Base-by-base conservation (phyloP, 164 flowering plant species). In the Magnolia changhungtana region DNA sequence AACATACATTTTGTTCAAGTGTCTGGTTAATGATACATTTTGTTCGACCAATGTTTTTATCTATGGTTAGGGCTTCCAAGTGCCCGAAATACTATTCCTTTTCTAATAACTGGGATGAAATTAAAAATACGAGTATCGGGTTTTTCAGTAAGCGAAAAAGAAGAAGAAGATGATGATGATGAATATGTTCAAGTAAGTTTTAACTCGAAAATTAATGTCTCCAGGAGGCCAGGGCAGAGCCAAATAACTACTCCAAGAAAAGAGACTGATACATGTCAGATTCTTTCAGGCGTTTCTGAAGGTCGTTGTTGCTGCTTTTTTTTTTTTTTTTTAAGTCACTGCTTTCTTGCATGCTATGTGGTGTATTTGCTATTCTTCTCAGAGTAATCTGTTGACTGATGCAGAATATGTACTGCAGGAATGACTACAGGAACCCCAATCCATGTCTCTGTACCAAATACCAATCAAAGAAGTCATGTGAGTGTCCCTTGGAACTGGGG, bases 221-320 rank as follows among this genome's bases (percentile, higher is more conserved):
- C 11, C 87, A 96, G 99, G 97, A 89, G 97, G 83, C 99, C 99
- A 66, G 99, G 99, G 76, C 99, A 96, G 85, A 96, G 99, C 82
- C 87, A 98, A 78, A 94, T 96, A 79, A 96, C 97, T 67, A 92
- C 99, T 18, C 97, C 98, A 19, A 94, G 99, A 74, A 94, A 94
- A 75, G 99, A 96, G 87, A 96, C 98, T 68, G 99, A 96, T 82
- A 91, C 98, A 23, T 94, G 98, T 83, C 74, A 31, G 71, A 94
- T 96, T 76, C 79, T 76, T 80, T 96, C 99, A 7, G 99, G 99
- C 68, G 78, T 91, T 78, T 84, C 90, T 80, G 96, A 94, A 80
- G 99, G 99, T 94, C 68, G 79, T 83, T 83, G 1, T 21, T 50
- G 72, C 64, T 78, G 69, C 63, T 31, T 73, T 67, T 21, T 29